These are phyloP conservation scores for Pelagophyceae sp. DNA, from an alignment of 352 stramenopile species.

Conservation along the genomic window DNA sequence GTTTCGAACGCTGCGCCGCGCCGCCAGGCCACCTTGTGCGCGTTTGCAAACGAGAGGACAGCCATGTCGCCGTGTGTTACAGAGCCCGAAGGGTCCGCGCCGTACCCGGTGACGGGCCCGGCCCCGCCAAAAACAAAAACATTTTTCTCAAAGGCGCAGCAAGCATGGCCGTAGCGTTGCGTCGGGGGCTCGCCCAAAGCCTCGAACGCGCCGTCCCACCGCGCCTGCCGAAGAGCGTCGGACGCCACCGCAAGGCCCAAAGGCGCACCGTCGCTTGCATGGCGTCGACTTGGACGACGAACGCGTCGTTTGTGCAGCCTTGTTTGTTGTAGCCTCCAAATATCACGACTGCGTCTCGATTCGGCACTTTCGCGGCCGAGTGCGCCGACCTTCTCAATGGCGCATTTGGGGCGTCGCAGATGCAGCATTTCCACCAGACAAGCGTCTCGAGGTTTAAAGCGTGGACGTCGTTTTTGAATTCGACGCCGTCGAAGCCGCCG, in stretches of 20 bases:
- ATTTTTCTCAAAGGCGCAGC: too few relatives aligned
- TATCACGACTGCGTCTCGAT: background rate
- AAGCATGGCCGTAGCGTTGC: background rate
- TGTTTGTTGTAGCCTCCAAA: background rate
- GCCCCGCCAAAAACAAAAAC: background rate
- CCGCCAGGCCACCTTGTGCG: background rate
- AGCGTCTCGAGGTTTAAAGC: conserved; percentile 10
- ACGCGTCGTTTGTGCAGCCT: background rate
- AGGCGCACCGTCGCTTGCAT: too few relatives aligned
- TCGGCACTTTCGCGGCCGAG: background rate
- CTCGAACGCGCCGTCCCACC: background rate
- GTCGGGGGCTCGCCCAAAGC: background rate
- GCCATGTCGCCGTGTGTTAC: background rate
- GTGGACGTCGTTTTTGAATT: background rate
- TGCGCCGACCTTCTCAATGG: background rate
- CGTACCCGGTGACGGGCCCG: background rate
- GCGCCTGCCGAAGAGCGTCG: too few relatives aligned
- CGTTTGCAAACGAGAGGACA: background rate
- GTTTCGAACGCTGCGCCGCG: too few relatives aligned
- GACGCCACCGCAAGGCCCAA: too few relatives aligned
- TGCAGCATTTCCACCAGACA: background rate
- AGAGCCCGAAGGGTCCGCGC: background rate
- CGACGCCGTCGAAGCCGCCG: background rate
- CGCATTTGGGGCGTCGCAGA: background rate
- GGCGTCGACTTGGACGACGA: background rate